A percentile compares a stretch with the other conserved stretches of the same genome.
Evolutionary conservation across 2,329 filamentous ascomycete species (phyloP).

Genomic region (Laburnicola sp.): DNA sequence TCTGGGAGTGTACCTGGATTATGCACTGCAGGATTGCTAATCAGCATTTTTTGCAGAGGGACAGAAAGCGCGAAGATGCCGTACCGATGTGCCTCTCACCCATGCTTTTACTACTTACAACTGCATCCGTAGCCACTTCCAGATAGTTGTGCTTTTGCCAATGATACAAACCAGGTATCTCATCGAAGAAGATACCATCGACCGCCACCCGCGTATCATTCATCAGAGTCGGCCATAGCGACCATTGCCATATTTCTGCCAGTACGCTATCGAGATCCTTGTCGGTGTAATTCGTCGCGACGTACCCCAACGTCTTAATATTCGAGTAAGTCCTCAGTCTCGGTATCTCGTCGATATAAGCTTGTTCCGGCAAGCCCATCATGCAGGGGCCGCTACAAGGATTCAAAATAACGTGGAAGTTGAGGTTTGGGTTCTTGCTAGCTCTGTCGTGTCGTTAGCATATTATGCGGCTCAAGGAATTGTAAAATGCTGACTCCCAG

Average conservation of each 20-base stretch:
- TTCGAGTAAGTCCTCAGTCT: slow-evolving; percentile 49
- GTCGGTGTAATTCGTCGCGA: slow-evolving; percentile 54
- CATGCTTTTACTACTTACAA: slow-evolving; percentile 12
- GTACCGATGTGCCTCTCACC: slow-evolving; percentile 26
- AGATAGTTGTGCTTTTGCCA: slow-evolving; percentile 24
- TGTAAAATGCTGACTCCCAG: slow-evolving; percentile 42
- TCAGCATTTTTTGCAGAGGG: neutral
- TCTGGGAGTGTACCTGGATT: slow-evolving; percentile 27
- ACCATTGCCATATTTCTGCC: slow-evolving; percentile 51
- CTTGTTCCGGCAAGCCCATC: slow-evolving; percentile 11
- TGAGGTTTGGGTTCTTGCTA: slow-evolving; percentile 40
- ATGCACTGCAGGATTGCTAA: slow-evolving; percentile 6
- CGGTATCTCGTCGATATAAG: slow-evolving; percentile 41
- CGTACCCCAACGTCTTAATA: slow-evolving; percentile 54
- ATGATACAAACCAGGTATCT: slow-evolving; percentile 45
- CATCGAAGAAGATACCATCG: slow-evolving; percentile 51
- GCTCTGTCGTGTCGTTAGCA: slow-evolving; percentile 16
- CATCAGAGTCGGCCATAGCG: slow-evolving; percentile 45
- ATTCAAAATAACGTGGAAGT: slow-evolving; percentile 57
- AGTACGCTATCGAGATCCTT: slow-evolving; percentile 22
- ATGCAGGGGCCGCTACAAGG: slow-evolving; percentile 42
- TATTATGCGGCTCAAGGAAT: neutral
- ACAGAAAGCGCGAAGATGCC: neutral
- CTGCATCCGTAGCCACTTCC: slow-evolving; percentile 12
- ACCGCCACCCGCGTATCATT: slow-evolving; percentile 46